These are phyloP conservation scores for Leccinum broughii DNA, from an alignment of 768 basidiomycete species.

Conservation along the genomic window DNA sequence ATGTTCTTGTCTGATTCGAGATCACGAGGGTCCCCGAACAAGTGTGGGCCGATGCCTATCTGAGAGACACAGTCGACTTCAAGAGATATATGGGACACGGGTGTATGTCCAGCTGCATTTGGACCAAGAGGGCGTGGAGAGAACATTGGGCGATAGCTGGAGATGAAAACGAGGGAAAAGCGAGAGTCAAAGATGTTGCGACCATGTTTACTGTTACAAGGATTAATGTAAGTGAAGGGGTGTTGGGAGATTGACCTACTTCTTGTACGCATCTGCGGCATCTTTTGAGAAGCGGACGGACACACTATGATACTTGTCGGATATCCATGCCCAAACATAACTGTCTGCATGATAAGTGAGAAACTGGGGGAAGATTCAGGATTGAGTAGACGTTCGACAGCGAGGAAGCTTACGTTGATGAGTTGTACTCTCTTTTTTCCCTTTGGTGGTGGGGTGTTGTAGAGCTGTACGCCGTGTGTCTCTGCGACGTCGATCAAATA, in stretches of 20 bases:
- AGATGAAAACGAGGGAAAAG: conserved; percentile 49
- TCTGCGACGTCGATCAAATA: conserved; percentile 55
- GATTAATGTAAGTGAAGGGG: conserved; percentile 3
- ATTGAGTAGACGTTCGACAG: neutral
- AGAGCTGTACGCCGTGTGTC: conserved; percentile 48
- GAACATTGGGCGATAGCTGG: conserved; percentile 51
- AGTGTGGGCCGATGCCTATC: conserved; percentile 42
- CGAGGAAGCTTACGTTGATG: conserved; percentile 43
- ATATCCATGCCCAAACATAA: conserved; percentile 63
- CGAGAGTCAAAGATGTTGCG: conserved; percentile 46
- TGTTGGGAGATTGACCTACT: conserved; percentile 30
- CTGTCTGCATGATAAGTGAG: conserved; percentile 49
- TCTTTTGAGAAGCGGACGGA: conserved; percentile 56
- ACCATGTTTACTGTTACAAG: conserved; percentile 22
- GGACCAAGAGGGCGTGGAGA: conserved; percentile 49
- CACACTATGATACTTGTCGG: conserved; percentile 54
- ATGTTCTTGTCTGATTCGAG: conserved; percentile 30
- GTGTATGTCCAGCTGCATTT: conserved; percentile 40
- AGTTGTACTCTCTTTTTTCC: conserved; percentile 60
- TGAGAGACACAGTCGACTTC: conserved; percentile 47
- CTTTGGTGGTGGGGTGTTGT: conserved; percentile 16
- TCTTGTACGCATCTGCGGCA: conserved; percentile 47
- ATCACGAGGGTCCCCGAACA: conserved; percentile 47
- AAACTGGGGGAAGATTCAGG: conserved; percentile 44
- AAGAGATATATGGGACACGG: conserved; percentile 47